These are phyloP conservation scores for Achaetomium macrosporum DNA, from an alignment of 2,329 filamentous ascomycete genomes.

Conservation along the genomic window DNA sequence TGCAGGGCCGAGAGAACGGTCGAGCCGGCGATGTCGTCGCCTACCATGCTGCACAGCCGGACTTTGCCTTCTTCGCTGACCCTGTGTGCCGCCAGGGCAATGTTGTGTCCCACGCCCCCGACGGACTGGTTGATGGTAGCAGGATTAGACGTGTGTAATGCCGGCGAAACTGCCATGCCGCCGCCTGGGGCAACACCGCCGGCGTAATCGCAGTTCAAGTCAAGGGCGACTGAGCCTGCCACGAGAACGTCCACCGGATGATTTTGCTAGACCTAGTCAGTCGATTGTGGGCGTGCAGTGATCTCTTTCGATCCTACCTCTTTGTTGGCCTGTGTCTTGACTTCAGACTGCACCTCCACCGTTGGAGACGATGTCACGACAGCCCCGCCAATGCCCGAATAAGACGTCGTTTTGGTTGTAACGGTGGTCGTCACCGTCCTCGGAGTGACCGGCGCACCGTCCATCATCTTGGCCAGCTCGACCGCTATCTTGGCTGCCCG, in stretches of 20 bases:
- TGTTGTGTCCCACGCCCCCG: slow-evolving; percentile 88
- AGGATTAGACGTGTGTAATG: slow-evolving; percentile 78
- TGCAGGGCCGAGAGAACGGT: slow-evolving; percentile 63
- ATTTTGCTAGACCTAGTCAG: slow-evolving; percentile 12
- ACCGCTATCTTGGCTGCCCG: slow-evolving; percentile 50
- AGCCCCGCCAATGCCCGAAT: neutral
- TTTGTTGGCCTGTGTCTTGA: neutral
- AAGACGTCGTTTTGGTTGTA: slow-evolving; percentile 2
- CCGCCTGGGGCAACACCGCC: slow-evolving; percentile 24
- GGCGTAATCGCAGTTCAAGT: slow-evolving; percentile 74
- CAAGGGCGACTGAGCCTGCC: slow-evolving; percentile 83
- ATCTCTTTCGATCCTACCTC: slow-evolving; percentile 6
- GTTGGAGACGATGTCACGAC: neutral
- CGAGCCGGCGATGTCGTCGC: slow-evolving; percentile 70
- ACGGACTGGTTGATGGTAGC: slow-evolving; percentile 74
- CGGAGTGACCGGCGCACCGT: slow-evolving; percentile 10
- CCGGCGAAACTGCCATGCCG: slow-evolving; percentile 35
- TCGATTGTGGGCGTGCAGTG: neutral
- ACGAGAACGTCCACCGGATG: slow-evolving; percentile 63
- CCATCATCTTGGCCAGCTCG: slow-evolving; percentile 44
- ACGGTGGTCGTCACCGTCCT: slow-evolving; percentile 11
- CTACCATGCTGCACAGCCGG: slow-evolving; percentile 72
- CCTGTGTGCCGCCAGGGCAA: slow-evolving; percentile 75
- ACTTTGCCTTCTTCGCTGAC: slow-evolving; percentile 56
- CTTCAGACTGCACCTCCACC: neutral